Base-by-base conservation (phyloP, 352 stramenopile species). In the Phytophthora crassamura region DNA sequence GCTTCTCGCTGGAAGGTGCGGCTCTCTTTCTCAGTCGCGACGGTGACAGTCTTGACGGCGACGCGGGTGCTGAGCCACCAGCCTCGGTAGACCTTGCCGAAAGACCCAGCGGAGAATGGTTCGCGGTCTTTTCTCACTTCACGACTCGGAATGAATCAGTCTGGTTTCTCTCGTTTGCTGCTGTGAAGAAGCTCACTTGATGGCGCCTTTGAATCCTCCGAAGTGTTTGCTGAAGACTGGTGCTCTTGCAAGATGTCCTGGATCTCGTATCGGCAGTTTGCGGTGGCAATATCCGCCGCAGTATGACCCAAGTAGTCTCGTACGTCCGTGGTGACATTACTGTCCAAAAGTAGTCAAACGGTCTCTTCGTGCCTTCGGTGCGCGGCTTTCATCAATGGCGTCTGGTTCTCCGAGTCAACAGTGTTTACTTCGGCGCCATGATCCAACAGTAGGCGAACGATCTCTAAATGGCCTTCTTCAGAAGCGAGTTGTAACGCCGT, bases 21-120 rank as follows among this genome's bases (percentile, higher is more conserved):
- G n/a, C 14, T 69, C 25, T 69, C 46, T 25, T 50, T 60, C n/a
- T 67, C 59, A 0, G 50, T 60, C 10, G 16, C 50, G 9, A 55
- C 54, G 9, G 36, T 55, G 36, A 69, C 46, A 3, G 36, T 52
- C 32, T 69, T 69, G 28, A 69, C 43, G 4, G 54, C 61, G 3
- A 69, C 61, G 4, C 54, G 52, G 4, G 61, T 64, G n/a, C 39
- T 63, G 12, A 69, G 61, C 61, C 61, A 64, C 61, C 54, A 64
- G 15, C 53, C 61, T 46, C 33, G 8, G 12, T 64, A 69, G 7
- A 69, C 61, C 43, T 64, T 53, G 3, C 61, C 61, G n/a, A 64
- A 69, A 15, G 59, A 67, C 9, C 49, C 59, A 15, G 42, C 43
- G 18, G 49, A 51, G 16, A 67, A 67, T 4, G 59, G 59, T 5